A percentile compares a stretch with the other conserved stretches of the same genome.
Conservation (phyloP, 805 yeast genomes). For the Zygosaccharomyces kombuchaensis region DNA sequence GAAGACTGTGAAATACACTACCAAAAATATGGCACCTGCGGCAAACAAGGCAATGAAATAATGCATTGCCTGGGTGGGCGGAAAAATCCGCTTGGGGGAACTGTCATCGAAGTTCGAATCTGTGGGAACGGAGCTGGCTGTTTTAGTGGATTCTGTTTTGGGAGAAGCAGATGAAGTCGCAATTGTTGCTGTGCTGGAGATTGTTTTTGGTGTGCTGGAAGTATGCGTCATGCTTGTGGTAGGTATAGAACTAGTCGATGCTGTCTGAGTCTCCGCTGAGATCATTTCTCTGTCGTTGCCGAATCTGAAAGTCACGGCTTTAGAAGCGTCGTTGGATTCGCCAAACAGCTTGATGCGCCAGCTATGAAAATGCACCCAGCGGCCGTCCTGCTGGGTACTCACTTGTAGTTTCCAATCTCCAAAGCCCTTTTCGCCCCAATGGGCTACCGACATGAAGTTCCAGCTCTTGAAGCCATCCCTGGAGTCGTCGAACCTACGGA, state of each 20-base stretch:
- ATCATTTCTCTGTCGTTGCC: slow-evolving; percentile 26
- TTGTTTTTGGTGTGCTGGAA: neutral
- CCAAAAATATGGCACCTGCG: slow-evolving; percentile 49
- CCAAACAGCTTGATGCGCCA: slow-evolving; percentile 88
- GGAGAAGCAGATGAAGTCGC: slow-evolving; percentile 5
- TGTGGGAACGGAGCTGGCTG: slow-evolving; percentile 1
- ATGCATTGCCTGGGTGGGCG: slow-evolving; percentile 49
- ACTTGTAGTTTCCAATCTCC: slow-evolving; percentile 85
- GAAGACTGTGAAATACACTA: slow-evolving; percentile 44
- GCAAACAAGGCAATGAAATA: slow-evolving; percentile 57
- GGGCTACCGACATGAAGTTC: slow-evolving; percentile 97
- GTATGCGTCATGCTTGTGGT: neutral
- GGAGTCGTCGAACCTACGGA: slow-evolving; percentile 55
- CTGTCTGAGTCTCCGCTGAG: slow-evolving; percentile 21
- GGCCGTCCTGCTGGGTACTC: slow-evolving; percentile 38
- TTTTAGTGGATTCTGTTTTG: slow-evolving; percentile 5
- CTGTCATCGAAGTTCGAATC: slow-evolving; percentile 19
- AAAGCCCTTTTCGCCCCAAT: slow-evolving; percentile 91
- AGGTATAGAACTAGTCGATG: slow-evolving; percentile 2
- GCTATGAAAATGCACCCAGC: slow-evolving; percentile 44
- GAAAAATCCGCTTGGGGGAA: slow-evolving; percentile 34
- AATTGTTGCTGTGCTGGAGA: slow-evolving; percentile 2
- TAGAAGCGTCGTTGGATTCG: slow-evolving; percentile 58
- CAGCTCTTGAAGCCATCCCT: slow-evolving; percentile 64
- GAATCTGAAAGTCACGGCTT: slow-evolving; percentile 54